phyloP scores from a whole-genome alignment of 306 rosid species.

The Dalbergia cultrata region DNA sequence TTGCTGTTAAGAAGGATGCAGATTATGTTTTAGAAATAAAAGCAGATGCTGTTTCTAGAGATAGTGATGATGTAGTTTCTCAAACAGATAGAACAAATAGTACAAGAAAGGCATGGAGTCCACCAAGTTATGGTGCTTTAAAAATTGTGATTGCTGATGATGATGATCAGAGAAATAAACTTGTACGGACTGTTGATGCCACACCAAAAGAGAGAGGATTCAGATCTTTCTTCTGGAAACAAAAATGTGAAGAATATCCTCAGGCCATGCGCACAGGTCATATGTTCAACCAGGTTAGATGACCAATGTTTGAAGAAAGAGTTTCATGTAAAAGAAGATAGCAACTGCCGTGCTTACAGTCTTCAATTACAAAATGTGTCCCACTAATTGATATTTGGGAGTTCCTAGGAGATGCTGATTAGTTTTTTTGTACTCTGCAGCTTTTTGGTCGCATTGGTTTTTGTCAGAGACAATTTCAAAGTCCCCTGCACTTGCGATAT shows the following conservation, averaged over 20 bases:
- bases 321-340: conserved; percentile 21
- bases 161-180: conserved; percentile 58
- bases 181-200: conserved; percentile 50
- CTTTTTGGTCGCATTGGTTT: conserved; percentile 57
- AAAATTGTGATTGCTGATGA: conserved; percentile 75
- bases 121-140: conserved; percentile 68
- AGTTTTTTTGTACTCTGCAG: conserved; percentile 53
- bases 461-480: conserved; percentile 63
- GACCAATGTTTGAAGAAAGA: conserved; percentile 30
- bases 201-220: conserved; percentile 87
- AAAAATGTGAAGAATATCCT: conserved; percentile 67
- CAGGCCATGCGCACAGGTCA: conserved; percentile 62
- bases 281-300: conserved; percentile 75
- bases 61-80: conserved; percentile 69
- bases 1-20: conserved; percentile 47
- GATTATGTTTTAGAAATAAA: conserved; percentile 59
- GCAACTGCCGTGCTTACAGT: conserved; percentile 13
- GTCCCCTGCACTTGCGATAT: conserved; percentile 59
- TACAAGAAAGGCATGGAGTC: conserved; percentile 74
- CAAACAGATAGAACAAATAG: conserved; percentile 72
- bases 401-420: conserved; percentile 30
- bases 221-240: conserved; percentile 75
- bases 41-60: conserved; percentile 53
- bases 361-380: background rate
- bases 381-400: conserved; percentile 7